These are phyloP conservation scores for Neurospora sp. DNA, from an alignment of 495 filamentous ascomycete genomes.

Conservation along the genomic window DNA sequence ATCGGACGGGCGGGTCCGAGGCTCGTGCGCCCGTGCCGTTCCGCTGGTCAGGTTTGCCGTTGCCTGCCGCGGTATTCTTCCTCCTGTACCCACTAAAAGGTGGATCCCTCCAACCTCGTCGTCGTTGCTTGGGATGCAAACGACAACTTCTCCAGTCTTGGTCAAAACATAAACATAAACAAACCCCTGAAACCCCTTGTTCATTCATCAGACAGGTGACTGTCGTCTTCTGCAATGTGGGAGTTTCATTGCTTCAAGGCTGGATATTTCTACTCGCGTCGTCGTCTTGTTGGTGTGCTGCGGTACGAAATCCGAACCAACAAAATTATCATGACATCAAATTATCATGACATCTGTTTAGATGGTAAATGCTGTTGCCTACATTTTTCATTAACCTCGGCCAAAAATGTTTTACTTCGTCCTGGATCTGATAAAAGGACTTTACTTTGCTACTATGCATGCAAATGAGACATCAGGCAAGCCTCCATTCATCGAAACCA, in stretches of 20 bases:
- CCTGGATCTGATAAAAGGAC: no score
- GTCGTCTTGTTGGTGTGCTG: background rate
- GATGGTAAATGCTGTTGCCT: background rate
- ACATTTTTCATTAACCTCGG: background rate
- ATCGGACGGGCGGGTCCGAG: background rate
- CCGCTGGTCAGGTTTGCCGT: background rate
- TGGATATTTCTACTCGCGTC: background rate
- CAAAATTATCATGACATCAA: background rate
- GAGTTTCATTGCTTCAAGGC: background rate
- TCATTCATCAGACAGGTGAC: background rate
- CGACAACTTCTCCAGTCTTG: background rate
- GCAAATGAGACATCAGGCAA: no score
- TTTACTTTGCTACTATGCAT: background rate
- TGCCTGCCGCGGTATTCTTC: background rate
- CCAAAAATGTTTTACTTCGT: background rate
- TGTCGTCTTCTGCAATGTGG: background rate
- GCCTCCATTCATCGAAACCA: no score
- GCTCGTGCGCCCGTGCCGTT: background rate
- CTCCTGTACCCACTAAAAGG: background rate
- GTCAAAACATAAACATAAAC: background rate
- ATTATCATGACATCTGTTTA: background rate
- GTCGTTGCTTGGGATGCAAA: background rate
- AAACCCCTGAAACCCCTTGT: background rate
- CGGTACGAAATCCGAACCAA: background rate
- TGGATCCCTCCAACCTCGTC: background rate